A percentile compares a stretch with the other conserved stretches of the same genome.
Conservation (phyloP, 306 rosid species). For the Delonix regia region DNA sequence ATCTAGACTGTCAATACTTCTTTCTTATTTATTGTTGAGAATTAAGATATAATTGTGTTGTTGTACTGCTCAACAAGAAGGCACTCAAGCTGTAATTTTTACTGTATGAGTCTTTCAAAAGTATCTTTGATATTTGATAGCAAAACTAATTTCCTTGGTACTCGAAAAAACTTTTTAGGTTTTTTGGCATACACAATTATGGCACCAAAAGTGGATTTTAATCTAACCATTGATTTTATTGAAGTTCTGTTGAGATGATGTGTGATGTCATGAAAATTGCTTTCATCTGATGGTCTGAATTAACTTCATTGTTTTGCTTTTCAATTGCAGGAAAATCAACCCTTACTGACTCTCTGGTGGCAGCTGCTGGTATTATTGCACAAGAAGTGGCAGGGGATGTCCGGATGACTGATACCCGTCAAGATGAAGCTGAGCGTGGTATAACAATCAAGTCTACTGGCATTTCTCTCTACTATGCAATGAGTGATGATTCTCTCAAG, state of each 20-base stretch:
- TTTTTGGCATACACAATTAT: background rate
- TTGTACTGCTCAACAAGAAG: background rate
- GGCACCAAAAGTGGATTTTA: background rate
- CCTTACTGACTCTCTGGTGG: conserved; percentile 82
- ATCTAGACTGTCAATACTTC: background rate
- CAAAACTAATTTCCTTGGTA: too few species aligned
- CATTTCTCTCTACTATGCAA: conserved; percentile 79
- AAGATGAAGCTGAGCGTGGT: conserved; percentile 88
- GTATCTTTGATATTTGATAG: background rate
- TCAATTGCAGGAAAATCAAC: conserved; percentile 61
- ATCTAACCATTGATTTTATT: background rate
- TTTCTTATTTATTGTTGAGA: background rate
- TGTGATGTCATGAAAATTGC: background rate
- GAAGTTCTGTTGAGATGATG: too few species aligned
- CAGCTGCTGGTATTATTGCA: conserved; percentile 88
- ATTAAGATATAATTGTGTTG: background rate
- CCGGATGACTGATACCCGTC: conserved; percentile 77
- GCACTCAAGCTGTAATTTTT: background rate
- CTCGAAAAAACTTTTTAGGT: background rate
- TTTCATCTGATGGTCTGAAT: background rate
- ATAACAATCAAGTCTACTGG: conserved; percentile 85
- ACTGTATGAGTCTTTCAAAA: background rate
- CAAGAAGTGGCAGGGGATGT: conserved; percentile 87
- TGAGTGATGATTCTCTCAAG: conserved; percentile 49
- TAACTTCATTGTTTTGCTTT: background rate